Evolutionary conservation across 176 grass and related monocot species (phyloP), one percentile per base, ranked within the genome.

Genomic region (Avena sativa): DNA sequence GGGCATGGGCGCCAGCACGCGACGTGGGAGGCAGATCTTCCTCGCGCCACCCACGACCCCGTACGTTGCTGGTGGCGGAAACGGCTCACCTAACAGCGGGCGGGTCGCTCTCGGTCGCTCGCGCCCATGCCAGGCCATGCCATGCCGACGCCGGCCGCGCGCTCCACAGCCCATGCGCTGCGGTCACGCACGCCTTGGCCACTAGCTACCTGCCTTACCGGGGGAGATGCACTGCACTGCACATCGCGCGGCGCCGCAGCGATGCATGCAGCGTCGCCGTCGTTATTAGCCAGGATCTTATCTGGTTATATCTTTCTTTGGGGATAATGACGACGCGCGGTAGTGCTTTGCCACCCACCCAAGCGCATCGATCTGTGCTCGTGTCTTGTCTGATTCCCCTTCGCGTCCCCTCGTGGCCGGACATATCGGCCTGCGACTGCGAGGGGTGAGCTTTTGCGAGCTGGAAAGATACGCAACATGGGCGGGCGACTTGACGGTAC

Each of bases 391-490:
- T 70, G 25, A 17, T 81, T 46, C n/a, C 63, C 40, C 5, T 43
- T 6, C 40, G 40, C 40, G 40, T 43, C 40, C 40, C 64, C 11
- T 10, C 0, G 65, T 58, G 77, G 66, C 74, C 65, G 49, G 40
- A 47, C 71, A 74, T 1, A 81, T 81, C 43, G 23, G 30, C 9
- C 79, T 67, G 62, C 61, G 26, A 21, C 28, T 68, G 14, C 65
- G 8, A 15, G 69, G 63, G 12, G 36, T 6, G 3, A 59, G 78
- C 57, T 70, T 64, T 75, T 81, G 57, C 69, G 1, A 87, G 79
- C 79, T 87, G 86, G 69, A 87, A 87, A 87, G 68, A 63, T 68
- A 76, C 48, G 73, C 72, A 8, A 75, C 72, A 52, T 50, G 73
- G 48, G 73, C 25, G 73, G 13, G 73, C 26, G 74, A 76, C 49